phyloP scores from a whole-genome alignment of 768 basidiomycete genomes.

The Boletus barrowsii region DNA sequence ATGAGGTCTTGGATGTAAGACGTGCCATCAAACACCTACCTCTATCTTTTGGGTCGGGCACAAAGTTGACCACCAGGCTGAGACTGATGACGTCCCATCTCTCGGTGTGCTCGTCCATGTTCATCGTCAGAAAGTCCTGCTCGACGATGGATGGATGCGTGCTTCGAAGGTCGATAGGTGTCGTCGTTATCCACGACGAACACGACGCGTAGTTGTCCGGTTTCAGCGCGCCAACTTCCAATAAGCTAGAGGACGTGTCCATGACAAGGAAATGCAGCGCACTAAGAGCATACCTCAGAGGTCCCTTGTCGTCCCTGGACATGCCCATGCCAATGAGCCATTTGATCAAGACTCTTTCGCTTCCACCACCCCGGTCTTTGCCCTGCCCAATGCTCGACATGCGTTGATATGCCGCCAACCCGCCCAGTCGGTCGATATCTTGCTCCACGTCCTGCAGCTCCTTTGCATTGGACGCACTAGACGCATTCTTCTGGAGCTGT shows the following conservation, averaged over 20 bases:
- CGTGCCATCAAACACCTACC: slow-evolving; percentile 40
- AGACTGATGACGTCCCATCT: slow-evolving; percentile 82
- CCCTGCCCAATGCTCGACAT: slow-evolving; percentile 84
- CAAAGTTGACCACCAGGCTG: slow-evolving; percentile 89
- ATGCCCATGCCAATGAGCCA: slow-evolving; percentile 66
- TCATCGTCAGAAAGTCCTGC: slow-evolving; percentile 79
- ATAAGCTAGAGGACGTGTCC: slow-evolving; percentile 45
- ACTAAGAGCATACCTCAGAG: slow-evolving; percentile 33
- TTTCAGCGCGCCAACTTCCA: slow-evolving; percentile 86
- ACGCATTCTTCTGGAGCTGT: slow-evolving; percentile 42
- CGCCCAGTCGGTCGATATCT: slow-evolving; percentile 70
- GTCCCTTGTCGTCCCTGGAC: slow-evolving; percentile 22
- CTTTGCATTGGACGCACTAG: slow-evolving; percentile 13
- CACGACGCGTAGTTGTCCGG: slow-evolving; percentile 76
- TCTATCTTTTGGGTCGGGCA: slow-evolving; percentile 69
- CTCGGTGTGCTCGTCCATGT: slow-evolving; percentile 43
- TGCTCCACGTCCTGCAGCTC: slow-evolving; percentile 52
- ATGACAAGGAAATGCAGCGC: background rate
- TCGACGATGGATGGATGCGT: slow-evolving; percentile 79
- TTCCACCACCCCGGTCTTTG: slow-evolving; percentile 81
- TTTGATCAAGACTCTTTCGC: slow-evolving; percentile 70
- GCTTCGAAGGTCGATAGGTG: slow-evolving; percentile 81
- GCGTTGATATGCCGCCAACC: slow-evolving; percentile 74
- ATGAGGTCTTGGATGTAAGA: background rate
- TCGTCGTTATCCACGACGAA: slow-evolving; percentile 66